A percentile compares a stretch with the other conserved stretches of the same genome.
Conservation (phyloP, 352 stramenopile species). For the Phytophthora sojae region DNA sequence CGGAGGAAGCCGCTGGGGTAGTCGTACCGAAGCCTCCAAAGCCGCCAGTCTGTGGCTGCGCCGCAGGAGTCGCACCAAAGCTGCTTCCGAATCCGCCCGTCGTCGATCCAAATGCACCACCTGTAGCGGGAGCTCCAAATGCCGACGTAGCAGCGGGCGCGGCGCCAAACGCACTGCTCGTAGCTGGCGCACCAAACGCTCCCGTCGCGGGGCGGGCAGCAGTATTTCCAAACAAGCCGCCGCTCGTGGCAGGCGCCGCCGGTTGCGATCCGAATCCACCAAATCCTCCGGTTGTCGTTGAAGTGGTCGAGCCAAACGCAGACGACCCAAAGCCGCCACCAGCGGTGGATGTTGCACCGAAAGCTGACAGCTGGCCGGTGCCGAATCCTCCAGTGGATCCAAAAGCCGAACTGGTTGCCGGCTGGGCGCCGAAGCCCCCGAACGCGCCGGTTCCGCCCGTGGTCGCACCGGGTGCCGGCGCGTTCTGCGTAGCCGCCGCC, state of each 20-base stretch:
- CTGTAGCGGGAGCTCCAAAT: conserved; percentile 46
- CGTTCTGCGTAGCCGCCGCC: conserved; percentile 53
- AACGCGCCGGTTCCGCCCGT: conserved; percentile 53
- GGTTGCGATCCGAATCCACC: conserved; percentile 63
- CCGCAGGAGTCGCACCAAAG: conserved; percentile 55
- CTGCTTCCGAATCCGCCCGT: conserved; percentile 55
- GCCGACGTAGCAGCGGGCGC: conserved; percentile 38
- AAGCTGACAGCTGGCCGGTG: conserved; percentile 39
- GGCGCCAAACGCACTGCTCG: conserved; percentile 54
- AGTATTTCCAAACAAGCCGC: conserved; percentile 48
- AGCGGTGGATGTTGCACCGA: conserved; percentile 44
- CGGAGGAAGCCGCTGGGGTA: conserved; percentile 39
- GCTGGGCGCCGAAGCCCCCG: conserved; percentile 45
- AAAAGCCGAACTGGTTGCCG: conserved; percentile 49
- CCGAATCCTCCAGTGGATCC: conserved; percentile 49
- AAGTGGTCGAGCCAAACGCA: conserved; percentile 42
- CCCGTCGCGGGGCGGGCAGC: conserved; percentile 25
- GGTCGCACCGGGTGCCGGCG: conserved; percentile 40
- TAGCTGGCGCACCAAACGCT: conserved; percentile 50
- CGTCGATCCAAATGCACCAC: conserved; percentile 50
- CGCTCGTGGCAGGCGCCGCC: conserved; percentile 37
- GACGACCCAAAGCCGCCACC: conserved; percentile 45
- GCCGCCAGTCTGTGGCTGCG: conserved; percentile 44
- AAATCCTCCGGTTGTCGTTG: conserved; percentile 41
- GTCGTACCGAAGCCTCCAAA: conserved; percentile 67